Conservation (phyloP, 805 yeast species). For the Candida oleophila region DNA sequence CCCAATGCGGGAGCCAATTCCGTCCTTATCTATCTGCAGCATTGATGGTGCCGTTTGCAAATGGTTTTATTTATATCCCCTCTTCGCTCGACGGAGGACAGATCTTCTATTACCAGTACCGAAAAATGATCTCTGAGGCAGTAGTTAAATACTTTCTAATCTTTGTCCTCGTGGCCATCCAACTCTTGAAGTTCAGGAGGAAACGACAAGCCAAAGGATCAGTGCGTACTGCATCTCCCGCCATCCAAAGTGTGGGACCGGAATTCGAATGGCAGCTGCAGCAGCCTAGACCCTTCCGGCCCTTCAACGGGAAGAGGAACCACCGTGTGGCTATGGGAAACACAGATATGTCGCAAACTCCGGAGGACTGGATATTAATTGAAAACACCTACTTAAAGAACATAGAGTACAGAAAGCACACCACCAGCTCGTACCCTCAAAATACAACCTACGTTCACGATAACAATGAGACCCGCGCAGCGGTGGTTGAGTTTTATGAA, state of each 20-base stretch:
- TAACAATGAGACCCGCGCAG: slow-evolving; percentile 20
- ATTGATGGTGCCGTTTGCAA: no score
- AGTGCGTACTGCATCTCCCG: background rate
- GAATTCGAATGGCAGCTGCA: slow-evolving; percentile 44
- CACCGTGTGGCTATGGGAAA: slow-evolving; percentile 37
- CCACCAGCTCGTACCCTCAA: slow-evolving; percentile 25
- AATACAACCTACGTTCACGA: slow-evolving; percentile 30
- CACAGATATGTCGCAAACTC: slow-evolving; percentile 24
- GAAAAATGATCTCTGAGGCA: background rate
- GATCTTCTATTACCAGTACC: no score
- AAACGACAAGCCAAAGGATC: background rate
- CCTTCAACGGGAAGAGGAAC: slow-evolving; percentile 35
- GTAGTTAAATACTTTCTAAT: background rate
- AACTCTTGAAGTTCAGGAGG: background rate
- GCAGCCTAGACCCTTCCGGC: slow-evolving; percentile 42
- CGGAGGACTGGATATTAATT: slow-evolving; percentile 58
- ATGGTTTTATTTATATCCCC: no score
- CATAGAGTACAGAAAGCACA: slow-evolving; percentile 40
- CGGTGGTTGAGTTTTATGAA: slow-evolving; percentile 53
- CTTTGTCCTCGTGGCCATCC: background rate
- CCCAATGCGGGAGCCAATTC: background rate
- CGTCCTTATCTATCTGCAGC: background rate
- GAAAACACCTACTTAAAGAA: slow-evolving; percentile 57
- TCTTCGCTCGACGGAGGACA: no score
- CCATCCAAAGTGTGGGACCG: slow-evolving; percentile 24